Base-by-base conservation (phyloP, 129 eudicot genomes). In the Lactuca saligna region DNA sequence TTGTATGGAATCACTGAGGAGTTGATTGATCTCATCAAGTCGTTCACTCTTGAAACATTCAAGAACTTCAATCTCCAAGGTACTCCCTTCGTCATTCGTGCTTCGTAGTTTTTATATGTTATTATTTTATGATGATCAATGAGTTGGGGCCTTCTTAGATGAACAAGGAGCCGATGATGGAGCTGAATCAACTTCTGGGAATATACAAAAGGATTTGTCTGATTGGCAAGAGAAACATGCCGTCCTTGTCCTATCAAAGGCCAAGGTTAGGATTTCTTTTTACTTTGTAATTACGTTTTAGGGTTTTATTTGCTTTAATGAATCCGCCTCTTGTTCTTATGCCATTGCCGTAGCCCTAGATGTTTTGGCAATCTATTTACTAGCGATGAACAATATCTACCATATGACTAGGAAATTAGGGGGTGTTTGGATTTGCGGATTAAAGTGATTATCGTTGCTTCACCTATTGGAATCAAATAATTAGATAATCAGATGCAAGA, bases 191-290 rank as follows among this genome's bases (percentile, higher is more conserved):
- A 65, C 81, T 13, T 49, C 82, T 10, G 88, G 86, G 29, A 81
- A 66, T 38, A 75, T 86, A 35, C 80, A 76, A 50, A 74, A 77
- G 71, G 98, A 89, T 87, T 75, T 93, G 57, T 89, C 92, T 46
- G 83, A 85, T 31, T 93, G 98, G 96, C 97, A 89, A 69, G 88
- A 93, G 77, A 83, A 64, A 66, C 98, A 93, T 71, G 98, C 92
- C 15, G 15, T 73, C 15, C 83, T 87, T 68, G 84, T 81, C 50
- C 88, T 93, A 25, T 84, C 98, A 64, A 89, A 66, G 80, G 83
- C 62, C 75, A 89, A 93, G 98, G 98, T 89, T 53, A n/a, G 68
- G 60, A 49, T 4, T 59, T 61, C 5, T 7, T 14, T 17, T 39
- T 50, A 1, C 59, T 57, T 17, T 20, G 12, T 17, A 49, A 8